Evolutionary conservation across 2,329 filamentous ascomycete genomes (phyloP).

Genomic region (Diaporthe ampelina): DNA sequence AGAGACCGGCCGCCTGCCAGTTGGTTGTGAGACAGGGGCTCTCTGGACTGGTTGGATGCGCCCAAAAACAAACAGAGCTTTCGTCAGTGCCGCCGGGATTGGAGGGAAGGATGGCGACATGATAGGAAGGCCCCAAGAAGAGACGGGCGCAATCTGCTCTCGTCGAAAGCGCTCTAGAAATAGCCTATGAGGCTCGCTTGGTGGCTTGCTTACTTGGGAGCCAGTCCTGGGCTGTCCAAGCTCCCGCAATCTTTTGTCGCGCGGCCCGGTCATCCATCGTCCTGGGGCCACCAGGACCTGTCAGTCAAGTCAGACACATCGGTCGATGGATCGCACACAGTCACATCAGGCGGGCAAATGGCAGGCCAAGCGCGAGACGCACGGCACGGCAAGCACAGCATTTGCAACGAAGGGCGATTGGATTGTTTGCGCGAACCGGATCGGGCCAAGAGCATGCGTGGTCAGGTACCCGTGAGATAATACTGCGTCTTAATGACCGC

Average conservation of each 20-base stretch:
- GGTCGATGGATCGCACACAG: slow-evolving; percentile 32
- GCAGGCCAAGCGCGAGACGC: slow-evolving; percentile 15
- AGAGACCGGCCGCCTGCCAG: slow-evolving; percentile 37
- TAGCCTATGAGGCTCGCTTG: slow-evolving; percentile 7
- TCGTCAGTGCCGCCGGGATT: slow-evolving; percentile 27
- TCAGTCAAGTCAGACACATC: slow-evolving; percentile 29
- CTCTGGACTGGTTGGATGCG: slow-evolving; percentile 39
- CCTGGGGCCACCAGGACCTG: slow-evolving; percentile 8
- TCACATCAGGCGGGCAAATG: slow-evolving; percentile 29
- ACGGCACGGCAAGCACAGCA: slow-evolving; percentile 31
- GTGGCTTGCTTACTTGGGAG: neutral
- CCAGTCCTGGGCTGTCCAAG: slow-evolving; percentile 20
- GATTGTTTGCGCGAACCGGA: slow-evolving; percentile 25
- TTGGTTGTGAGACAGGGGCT: slow-evolving; percentile 42
- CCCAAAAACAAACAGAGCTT: slow-evolving; percentile 25
- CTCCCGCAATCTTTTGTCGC: slow-evolving; percentile 32
- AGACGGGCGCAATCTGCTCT: slow-evolving; percentile 14
- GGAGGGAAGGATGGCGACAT: slow-evolving; percentile 14
- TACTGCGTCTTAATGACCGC: slow-evolving; percentile 12
- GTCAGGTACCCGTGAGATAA: slow-evolving; percentile 40
- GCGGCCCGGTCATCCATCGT: slow-evolving; percentile 28
- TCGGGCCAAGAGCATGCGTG: slow-evolving; percentile 29
- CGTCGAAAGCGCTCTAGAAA: slow-evolving; percentile 15
- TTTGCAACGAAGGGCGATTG: slow-evolving; percentile 15
- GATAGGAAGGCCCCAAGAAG: slow-evolving; percentile 26